Percentiles rank a stretch among this genome's conserved stretches.
Conservation (phyloP, 2,329 filamentous ascomycete species). For the Aaosphaeria arxii region DNA sequence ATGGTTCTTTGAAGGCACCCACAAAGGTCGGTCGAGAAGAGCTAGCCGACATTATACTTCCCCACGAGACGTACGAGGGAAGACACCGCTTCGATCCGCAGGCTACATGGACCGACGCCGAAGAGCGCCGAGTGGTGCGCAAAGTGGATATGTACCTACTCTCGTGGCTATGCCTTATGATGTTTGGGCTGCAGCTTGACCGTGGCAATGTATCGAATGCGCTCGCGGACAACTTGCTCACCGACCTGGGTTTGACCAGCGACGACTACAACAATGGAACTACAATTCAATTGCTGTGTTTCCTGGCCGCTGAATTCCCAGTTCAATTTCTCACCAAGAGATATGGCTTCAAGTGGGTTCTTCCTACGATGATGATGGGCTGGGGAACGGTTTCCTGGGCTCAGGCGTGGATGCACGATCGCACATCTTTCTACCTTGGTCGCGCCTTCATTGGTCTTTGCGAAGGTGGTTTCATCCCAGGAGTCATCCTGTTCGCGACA, state of each 20-base stretch:
- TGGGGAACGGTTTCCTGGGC: slow-evolving; percentile 51
- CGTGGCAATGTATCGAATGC: slow-evolving; percentile 36
- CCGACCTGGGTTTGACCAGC: slow-evolving; percentile 16
- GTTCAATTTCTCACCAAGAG: slow-evolving; percentile 42
- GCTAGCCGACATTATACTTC: slow-evolving; percentile 29
- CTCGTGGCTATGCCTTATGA: slow-evolving; percentile 1
- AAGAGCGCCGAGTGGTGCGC: slow-evolving; percentile 18
- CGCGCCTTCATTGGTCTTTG: slow-evolving; percentile 38
- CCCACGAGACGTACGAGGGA: slow-evolving; percentile 51
- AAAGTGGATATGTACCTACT: slow-evolving; percentile 40
- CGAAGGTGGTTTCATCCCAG: slow-evolving; percentile 54
- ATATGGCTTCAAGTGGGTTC: slow-evolving; percentile 37
- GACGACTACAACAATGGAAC: slow-evolving; percentile 23
- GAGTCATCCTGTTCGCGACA: slow-evolving; percentile 64
- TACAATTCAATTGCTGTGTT: slow-evolving; percentile 73
- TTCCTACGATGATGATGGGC: slow-evolving; percentile 39
- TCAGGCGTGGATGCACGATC: slow-evolving; percentile 61
- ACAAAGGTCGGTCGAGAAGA: slow-evolving; percentile 24
- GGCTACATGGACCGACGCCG: slow-evolving; percentile 22
- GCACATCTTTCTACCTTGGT: slow-evolving; percentile 34
- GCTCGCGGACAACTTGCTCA: slow-evolving; percentile 20
- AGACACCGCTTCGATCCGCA: slow-evolving; percentile 22
- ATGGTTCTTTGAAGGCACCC: neutral
- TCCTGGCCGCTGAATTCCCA: slow-evolving; percentile 52
- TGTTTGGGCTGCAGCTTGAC: slow-evolving; percentile 48